Evolutionary conservation across 768 basidiomycete genomes (phyloP).

Genomic region (Aureoboletus auriporus): DNA sequence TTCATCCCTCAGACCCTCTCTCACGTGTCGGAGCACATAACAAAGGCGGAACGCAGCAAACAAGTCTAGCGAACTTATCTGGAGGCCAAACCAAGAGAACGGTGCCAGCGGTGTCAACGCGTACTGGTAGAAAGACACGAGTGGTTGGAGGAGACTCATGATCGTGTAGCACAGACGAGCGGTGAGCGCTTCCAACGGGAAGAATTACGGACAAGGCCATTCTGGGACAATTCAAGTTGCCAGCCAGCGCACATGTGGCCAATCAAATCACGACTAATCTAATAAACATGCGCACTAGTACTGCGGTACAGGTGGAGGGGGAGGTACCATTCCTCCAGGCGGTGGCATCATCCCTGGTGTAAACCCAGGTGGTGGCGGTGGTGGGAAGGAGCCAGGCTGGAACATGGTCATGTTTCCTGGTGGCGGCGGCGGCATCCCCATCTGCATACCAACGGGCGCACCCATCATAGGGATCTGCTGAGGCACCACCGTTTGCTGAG

Average conservation of each 20-base stretch:
- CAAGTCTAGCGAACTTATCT: conserved; percentile 62
- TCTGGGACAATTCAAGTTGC: not conserved
- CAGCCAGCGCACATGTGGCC: not conserved
- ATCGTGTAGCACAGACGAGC: not conserved
- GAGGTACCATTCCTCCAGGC: conserved; percentile 36
- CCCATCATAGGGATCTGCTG: conserved; percentile 35
- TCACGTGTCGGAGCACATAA: conserved; percentile 61
- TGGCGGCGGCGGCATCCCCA: conserved; percentile 36
- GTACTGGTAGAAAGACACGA: conserved; percentile 50
- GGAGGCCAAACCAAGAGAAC: conserved; percentile 62
- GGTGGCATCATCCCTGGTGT: conserved; percentile 41
- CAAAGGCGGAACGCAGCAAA: conserved; percentile 67
- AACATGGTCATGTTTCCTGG: conserved; percentile 42
- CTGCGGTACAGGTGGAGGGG: conserved; percentile 41
- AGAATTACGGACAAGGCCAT: conserved; percentile 1
- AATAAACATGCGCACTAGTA: conserved; percentile 21
- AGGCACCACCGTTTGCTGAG: conserved; percentile 64
- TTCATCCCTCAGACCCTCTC: conserved; percentile 44
- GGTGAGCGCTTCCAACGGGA: not conserved
- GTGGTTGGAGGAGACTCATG: conserved; percentile 37
- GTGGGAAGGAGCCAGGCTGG: conserved; percentile 45
- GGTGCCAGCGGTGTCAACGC: conserved; percentile 57
- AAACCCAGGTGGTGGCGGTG: conserved; percentile 68
- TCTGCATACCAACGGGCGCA: conserved; percentile 25
- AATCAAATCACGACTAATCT: not conserved